A percentile compares a stretch with the other conserved stretches of the same genome.
Conservation (phyloP, 2,329 filamentous ascomycete species). For the Aureobasidium lini region DNA sequence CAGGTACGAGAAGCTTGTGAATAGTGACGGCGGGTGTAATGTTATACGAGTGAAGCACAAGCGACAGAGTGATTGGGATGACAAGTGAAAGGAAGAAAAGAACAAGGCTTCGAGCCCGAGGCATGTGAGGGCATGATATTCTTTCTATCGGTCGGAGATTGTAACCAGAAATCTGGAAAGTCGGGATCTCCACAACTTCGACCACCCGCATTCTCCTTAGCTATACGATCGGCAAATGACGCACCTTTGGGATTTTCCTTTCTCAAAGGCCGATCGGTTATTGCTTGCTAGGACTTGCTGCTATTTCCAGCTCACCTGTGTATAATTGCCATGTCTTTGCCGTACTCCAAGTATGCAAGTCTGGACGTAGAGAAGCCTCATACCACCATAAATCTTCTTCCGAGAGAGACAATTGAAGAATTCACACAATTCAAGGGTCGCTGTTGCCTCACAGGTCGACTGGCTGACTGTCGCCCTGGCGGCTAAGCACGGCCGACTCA, state of each 20-base stretch:
- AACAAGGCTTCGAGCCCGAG: neutral
- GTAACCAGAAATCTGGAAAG: neutral
- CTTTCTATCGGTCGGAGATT: neutral
- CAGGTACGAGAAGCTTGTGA: neutral
- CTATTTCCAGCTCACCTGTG: too few relatives aligned
- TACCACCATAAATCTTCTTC: too few relatives aligned
- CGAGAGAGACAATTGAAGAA: too few relatives aligned
- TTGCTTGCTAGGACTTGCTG: neutral
- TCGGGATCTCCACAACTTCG: conserved; percentile 4
- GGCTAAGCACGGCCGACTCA: neutral
- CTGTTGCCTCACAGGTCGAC: neutral
- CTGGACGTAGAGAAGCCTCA: too few relatives aligned
- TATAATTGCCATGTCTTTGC: too few relatives aligned
- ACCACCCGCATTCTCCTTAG: neutral
- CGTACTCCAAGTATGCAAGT: too few relatives aligned
- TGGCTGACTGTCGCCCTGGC: conserved; percentile 7
- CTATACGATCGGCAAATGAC: neutral
- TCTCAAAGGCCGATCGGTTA: neutral
- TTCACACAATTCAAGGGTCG: neutral
- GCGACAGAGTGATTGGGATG: neutral
- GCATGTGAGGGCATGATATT: conserved; percentile 1
- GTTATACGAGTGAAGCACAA: neutral
- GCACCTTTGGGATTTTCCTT: neutral
- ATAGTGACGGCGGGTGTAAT: neutral
- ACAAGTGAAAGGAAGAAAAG: neutral